phyloP scores from a whole-genome alignment of 108 stramenopile genomes.

The Cylindrotheca closterium region DNA sequence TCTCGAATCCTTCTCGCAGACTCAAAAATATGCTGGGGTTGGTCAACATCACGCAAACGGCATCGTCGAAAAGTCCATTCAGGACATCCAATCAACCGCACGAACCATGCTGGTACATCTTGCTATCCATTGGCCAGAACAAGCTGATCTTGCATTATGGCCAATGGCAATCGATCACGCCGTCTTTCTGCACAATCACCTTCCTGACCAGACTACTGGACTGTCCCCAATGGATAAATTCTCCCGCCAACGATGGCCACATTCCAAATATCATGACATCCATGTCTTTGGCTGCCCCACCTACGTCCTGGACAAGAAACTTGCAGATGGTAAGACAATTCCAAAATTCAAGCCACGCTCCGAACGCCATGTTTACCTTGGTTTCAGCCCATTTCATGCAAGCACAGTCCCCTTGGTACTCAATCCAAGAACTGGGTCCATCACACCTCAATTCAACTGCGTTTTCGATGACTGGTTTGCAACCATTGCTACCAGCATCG shows the following conservation, averaged over 20 bases:
- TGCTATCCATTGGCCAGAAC: slow-evolving; percentile 40
- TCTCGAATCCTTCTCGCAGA: too few relatives aligned
- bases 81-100: too few relatives aligned
- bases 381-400: too few relatives aligned
- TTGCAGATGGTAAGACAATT: slow-evolving; percentile 28
- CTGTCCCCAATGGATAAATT: slow-evolving; percentile 27
- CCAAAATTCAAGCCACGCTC: slow-evolving; percentile 37
- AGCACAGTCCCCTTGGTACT: too few relatives aligned
- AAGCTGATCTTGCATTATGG: slow-evolving; percentile 11
- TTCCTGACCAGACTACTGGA: slow-evolving; percentile 17
- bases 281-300: too few relatives aligned
- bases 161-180: too few relatives aligned
- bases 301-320: slow-evolving; percentile 35
- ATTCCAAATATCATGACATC: slow-evolving; percentile 49
- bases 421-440: slow-evolving; percentile 29
- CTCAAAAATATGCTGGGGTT: too few relatives aligned
- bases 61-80: slow-evolving; percentile 31
- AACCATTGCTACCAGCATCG: slow-evolving; percentile 12
- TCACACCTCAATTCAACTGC: slow-evolving; percentile 42
- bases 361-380: slow-evolving; percentile 27
- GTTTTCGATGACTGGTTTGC: slow-evolving; percentile 50
- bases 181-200: slow-evolving; percentile 32
- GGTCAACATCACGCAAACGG: slow-evolving; percentile 51
- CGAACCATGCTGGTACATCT: slow-evolving; percentile 46
- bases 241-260: too few relatives aligned